phyloP scores from a whole-genome alignment of 345 rosid species.

The Hevea brasiliensis region DNA sequence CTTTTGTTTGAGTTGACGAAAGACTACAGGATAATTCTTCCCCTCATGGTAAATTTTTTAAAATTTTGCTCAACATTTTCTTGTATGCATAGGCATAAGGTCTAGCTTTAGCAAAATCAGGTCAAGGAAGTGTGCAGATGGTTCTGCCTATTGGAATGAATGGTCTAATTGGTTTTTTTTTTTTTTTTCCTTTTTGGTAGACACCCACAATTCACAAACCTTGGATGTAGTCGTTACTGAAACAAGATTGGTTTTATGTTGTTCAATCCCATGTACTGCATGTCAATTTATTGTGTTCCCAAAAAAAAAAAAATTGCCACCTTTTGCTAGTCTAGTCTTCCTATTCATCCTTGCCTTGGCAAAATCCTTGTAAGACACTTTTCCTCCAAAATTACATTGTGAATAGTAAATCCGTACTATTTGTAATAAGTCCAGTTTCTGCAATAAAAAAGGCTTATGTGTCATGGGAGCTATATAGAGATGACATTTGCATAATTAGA shows the following conservation, averaged over 20 bases:
- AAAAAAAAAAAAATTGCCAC: not conserved
- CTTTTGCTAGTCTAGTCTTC: not conserved
- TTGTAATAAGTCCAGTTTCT: not conserved
- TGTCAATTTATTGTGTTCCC: not conserved
- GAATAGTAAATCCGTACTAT: not conserved
- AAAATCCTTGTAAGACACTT: not conserved
- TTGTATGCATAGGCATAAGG: not conserved
- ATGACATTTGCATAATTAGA: not conserved
- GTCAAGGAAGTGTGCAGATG: not conserved
- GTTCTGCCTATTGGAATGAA: conserved; percentile 9
- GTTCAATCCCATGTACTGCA: not conserved
- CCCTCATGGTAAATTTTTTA: conserved; percentile 74
- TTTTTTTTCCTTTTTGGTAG: not conserved
- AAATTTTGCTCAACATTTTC: conserved; percentile 15
- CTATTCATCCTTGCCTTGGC: conserved; percentile 7
- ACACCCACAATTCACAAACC: not conserved
- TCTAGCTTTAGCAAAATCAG: conserved; percentile 12
- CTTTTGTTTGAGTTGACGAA: conserved; percentile 91
- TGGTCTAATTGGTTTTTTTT: not conserved
- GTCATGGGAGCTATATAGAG: not conserved
- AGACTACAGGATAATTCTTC: conserved; percentile 95
- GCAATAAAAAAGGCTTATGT: not conserved
- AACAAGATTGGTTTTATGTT: conserved; percentile 1
- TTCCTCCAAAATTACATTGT: not conserved
- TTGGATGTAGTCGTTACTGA: not conserved